Base-by-base conservation (phyloP, 2,329 filamentous ascomycete species). In the Pseudogymnoascus sp. region DNA sequence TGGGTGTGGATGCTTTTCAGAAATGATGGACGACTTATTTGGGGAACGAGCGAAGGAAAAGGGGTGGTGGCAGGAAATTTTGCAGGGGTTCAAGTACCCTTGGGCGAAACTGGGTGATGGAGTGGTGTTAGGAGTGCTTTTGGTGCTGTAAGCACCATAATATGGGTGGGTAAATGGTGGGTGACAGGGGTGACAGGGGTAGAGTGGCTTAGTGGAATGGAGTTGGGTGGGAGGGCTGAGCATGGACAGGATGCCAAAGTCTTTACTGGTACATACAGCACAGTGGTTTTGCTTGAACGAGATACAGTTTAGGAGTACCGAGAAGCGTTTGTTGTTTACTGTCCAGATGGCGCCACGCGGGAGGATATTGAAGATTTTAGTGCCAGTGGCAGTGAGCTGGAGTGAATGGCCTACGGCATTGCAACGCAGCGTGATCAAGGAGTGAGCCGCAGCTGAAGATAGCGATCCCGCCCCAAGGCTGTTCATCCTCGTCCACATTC, bases 31-130 rank as follows among this genome's bases (percentile, higher is more conserved):
- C 26, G 6, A 7, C 50, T 56, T 33, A 10, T 56, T 31, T 56
- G 50, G 29, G 26, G 26, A 13, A 33, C 11, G 21, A 33, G 9
- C 7, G 5, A 15, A 15, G 6, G 26, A 56, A 33, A 26, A 29
- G 50, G 50, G n/a, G 50, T 29, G 50, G 2, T 17, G 26, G 26
- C 26, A 31, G 10, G 7, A 15, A 19, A 56, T 1, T 19, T 11
- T 2, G n/a, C 46, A 56, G 17, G 46, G 46, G 46, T 56, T 15
- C 46, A 56, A 56, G 46, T 56, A 56, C n/a, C 46, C 46, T 56
- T 56, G 46, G 46, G n/a, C 46, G 46, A 56, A 56, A 56, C 19
- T 56, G 46, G 29, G 46, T 56, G 46, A 50, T 17, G 44, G 23
- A 50, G 23, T 29, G 44, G 44, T 50, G 21, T 29, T 29, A n/a